Base-by-base conservation (phyloP, 2,329 filamentous ascomycete species). In the Nemania serpens region DNA sequence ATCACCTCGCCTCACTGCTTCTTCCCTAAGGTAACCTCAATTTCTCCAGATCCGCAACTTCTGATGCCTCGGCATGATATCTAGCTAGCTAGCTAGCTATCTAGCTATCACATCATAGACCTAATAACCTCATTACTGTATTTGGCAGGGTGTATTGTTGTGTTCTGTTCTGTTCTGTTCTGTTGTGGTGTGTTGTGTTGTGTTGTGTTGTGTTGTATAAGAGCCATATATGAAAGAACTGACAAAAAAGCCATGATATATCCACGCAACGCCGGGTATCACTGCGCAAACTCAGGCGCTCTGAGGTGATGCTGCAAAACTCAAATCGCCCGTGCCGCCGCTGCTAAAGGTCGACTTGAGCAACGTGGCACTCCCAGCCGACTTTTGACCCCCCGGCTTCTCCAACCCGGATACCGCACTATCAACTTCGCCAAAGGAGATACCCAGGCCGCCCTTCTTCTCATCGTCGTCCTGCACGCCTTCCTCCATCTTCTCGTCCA, bases 401-500 rank as follows among this genome's bases (percentile, higher is more conserved):
- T 77, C 75, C 42, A 77, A 63, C 12, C 73, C 75, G 9, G 73
- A 73, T 53, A 76, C 68, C 29, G 74, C 75, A 68, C 74, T 77
- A 65, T 77, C 76, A 20, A 77, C 72, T 62, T 77, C 75, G 55
- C 72, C 72, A 57, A 75, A 76, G 5, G 74, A 73, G 61, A 78
- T 77, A 15, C 75, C 76, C 0, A 78, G 70, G 10, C 75, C 76
- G 29, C 72, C 71, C 58, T 73, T 70, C 55, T 71, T 72, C 57
- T 73, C 69, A n/a, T 73, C 70, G 10, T 68, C 69, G 11, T 69
- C 68, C 15, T 73, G 70, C 13, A 66, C 39, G 42, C 65, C 64
- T 50, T 69, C 68, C 42, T 75, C 73, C 7, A 74, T 67, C 70
- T 74, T 76, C 64, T 82, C 83, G 52, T 88, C 85, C 3, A 88